A percentile compares a stretch with the other conserved stretches of the same genome.
These are phyloP conservation scores for Ambrosiella cleistominuta DNA, from an alignment of 2,329 filamentous ascomycete genomes.

Conservation along the genomic window DNA sequence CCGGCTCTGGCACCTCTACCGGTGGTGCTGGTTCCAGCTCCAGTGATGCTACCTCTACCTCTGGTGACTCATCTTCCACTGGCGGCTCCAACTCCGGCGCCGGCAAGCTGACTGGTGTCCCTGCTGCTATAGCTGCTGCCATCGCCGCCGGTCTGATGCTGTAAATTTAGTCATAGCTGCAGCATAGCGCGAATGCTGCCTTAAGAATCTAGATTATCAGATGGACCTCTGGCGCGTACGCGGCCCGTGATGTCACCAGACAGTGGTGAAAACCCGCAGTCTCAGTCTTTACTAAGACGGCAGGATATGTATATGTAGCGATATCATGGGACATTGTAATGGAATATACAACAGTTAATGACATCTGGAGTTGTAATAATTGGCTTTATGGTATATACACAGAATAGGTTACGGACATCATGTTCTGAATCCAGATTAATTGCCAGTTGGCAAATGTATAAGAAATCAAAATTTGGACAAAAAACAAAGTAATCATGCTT, in stretches of 20 bases:
- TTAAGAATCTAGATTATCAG: slow-evolving; percentile 27
- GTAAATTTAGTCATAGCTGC: slow-evolving; percentile 19
- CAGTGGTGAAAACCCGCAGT: background rate
- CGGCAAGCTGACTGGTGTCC: slow-evolving; percentile 27
- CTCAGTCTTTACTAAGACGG: slow-evolving; percentile 4
- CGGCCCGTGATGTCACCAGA: background rate
- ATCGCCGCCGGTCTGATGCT: slow-evolving; percentile 32
- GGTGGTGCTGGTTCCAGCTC: slow-evolving; percentile 8
- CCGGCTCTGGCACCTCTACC: slow-evolving; percentile 11
- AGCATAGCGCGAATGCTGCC: slow-evolving; percentile 19
- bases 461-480: too few species aligned
- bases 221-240: background rate
- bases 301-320: background rate
- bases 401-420: too few species aligned
- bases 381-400: background rate
- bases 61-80: slow-evolving; percentile 13
- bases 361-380: slow-evolving; percentile 8
- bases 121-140: slow-evolving; percentile 28
- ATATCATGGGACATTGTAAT: background rate
- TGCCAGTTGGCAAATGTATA: too few species aligned
- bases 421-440: background rate
- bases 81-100: slow-evolving; percentile 17
- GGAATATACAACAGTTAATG: slow-evolving; percentile 9
- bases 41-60: slow-evolving; percentile 1
- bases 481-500: too few species aligned